These are phyloP conservation scores for Pterocarpus santalinus DNA, from an alignment of 306 rosid genomes.

Conservation along the genomic window DNA sequence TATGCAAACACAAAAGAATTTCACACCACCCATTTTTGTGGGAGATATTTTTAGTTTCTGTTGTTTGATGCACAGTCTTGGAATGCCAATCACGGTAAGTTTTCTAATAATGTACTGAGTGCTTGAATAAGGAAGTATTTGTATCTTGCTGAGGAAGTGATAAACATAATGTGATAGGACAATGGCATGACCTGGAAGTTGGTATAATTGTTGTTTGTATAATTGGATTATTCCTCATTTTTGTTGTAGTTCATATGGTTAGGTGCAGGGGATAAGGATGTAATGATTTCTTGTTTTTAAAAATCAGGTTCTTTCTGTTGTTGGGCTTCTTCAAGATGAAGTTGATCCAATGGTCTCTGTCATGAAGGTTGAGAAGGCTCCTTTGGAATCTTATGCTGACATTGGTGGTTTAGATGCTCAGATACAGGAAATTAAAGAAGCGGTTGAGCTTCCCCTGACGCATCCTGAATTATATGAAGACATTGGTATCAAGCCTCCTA, in stretches of 20 bases:
- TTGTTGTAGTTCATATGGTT: constrained; percentile 12
- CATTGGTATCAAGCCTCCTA: constrained; percentile 98
- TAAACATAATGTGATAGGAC: neutral
- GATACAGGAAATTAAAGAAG: constrained; percentile 97
- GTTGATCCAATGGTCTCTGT: constrained; percentile 96
- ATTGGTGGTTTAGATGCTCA: constrained; percentile 98
- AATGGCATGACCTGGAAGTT: neutral
- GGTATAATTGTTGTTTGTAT: neutral
- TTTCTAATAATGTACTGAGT: neutral
- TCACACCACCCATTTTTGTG: neutral
- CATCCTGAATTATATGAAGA: constrained; percentile 98
- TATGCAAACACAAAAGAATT: too few relatives aligned
- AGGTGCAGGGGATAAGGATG: constrained; percentile 15
- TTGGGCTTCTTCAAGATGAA: constrained; percentile 98
- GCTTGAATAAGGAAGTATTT: neutral
- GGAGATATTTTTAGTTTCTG: neutral
- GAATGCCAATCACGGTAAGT: neutral
- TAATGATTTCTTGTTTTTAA: constrained; percentile 20
- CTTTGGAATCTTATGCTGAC: constrained; percentile 96
- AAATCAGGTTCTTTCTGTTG: constrained; percentile 92
- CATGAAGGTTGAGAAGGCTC: constrained; percentile 96
- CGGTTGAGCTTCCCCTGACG: constrained; percentile 94
- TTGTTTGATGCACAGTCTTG: neutral
- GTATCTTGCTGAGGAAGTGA: neutral
- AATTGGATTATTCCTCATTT: neutral